phyloP scores from a whole-genome alignment of 768 basidiomycete species.

The Tephrocybe sp. region DNA sequence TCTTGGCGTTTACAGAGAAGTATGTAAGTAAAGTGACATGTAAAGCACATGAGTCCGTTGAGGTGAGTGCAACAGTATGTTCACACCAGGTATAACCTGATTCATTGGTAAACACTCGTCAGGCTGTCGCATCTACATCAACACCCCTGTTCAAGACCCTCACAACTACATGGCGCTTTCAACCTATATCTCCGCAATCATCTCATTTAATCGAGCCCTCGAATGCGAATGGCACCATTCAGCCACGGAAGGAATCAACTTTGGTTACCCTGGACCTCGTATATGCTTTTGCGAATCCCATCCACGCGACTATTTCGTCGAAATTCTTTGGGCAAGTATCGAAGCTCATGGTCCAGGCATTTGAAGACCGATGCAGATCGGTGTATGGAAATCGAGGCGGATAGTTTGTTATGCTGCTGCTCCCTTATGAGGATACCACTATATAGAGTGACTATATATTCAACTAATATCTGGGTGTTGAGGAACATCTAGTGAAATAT shows the following conservation, averaged over 20 bases:
- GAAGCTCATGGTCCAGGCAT: slow-evolving; percentile 87
- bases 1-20: slow-evolving; percentile 81
- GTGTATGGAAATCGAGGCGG: slow-evolving; percentile 57
- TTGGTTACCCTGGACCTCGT: slow-evolving; percentile 80
- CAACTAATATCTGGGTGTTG: too few relatives aligned
- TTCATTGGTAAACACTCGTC: not conserved
- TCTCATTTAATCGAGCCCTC: slow-evolving; percentile 31
- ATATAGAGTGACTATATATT: not conserved
- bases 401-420: not conserved
- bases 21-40: slow-evolving; percentile 87
- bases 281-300: slow-evolving; percentile 84
- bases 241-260: slow-evolving; percentile 48
- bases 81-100: not conserved
- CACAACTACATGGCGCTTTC: slow-evolving; percentile 71
- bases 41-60: slow-evolving; percentile 71
- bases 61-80: slow-evolving; percentile 46
- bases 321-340: slow-evolving; percentile 87
- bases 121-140: slow-evolving; percentile 72
- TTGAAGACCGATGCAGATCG: slow-evolving; percentile 77
- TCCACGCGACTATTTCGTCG: slow-evolving; percentile 80
- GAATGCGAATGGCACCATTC: slow-evolving; percentile 5
- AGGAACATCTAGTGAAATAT: too few relatives aligned
- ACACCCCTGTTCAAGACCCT: slow-evolving; percentile 74
- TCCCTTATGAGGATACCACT: not conserved
- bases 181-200: slow-evolving; percentile 47